Evolutionary conservation across 257 asterid species (phyloP).

Genomic region (Sherardia arvensis): DNA sequence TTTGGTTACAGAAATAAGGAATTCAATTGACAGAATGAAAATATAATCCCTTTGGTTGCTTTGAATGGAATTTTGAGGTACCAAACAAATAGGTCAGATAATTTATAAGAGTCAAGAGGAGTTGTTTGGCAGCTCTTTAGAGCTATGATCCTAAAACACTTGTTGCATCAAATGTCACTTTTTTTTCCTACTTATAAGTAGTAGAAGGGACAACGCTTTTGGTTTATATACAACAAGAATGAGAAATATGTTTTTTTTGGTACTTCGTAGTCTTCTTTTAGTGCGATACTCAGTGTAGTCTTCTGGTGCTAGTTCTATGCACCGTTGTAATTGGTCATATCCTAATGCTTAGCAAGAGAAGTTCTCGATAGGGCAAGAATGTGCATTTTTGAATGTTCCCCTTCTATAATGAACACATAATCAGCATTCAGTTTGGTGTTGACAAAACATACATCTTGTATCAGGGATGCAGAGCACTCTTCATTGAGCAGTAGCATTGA

Average conservation of each 20-base stretch:
- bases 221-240: not conserved
- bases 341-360: not conserved
- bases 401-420: not conserved
- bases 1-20: not conserved
- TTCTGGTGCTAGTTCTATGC: not conserved
- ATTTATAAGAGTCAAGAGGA: too few relatives aligned
- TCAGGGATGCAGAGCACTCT: conserved; percentile 5
- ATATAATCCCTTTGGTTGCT: not conserved
- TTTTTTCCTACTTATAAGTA: not conserved
- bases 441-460: not conserved
- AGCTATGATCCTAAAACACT: not conserved
- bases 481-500: conserved; percentile 27
- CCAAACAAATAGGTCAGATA: too few relatives aligned
- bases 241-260: not conserved
- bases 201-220: not conserved
- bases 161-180: not conserved
- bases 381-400: not conserved
- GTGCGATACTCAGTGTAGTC: not conserved
- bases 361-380: not conserved
- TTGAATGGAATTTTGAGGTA: not conserved
- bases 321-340: not conserved
- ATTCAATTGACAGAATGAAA: not conserved
- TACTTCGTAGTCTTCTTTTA: not conserved
- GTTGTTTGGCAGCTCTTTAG: not conserved
- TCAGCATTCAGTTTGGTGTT: not conserved